Conservation (phyloP, 805 yeast species). For the Yamadazyma tumulicola region DNA sequence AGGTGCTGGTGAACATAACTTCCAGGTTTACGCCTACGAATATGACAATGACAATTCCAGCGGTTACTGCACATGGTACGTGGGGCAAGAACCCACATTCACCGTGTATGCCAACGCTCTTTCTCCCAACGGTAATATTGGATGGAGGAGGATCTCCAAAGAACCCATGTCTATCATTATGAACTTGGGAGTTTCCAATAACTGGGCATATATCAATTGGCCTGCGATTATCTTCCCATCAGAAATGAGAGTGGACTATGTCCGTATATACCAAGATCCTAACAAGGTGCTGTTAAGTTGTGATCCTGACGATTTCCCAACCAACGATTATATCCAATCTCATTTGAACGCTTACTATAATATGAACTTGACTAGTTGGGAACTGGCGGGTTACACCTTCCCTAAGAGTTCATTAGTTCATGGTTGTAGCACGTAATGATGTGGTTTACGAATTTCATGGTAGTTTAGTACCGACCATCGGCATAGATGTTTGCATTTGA, state of each 20-base stretch:
- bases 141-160: slow-evolving; percentile 73
- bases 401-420: slow-evolving; percentile 37
- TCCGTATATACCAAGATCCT: slow-evolving; percentile 86
- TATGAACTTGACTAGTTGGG: slow-evolving; percentile 72
- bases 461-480: too few relatives aligned
- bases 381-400: slow-evolving; percentile 57
- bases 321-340: slow-evolving; percentile 70
- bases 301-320: slow-evolving; percentile 85
- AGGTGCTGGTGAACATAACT: slow-evolving; percentile 50
- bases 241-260: slow-evolving; percentile 74
- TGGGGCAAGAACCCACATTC: slow-evolving; percentile 75
- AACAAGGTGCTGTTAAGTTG: slow-evolving; percentile 64
- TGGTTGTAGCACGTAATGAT: slow-evolving; percentile 12
- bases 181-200: slow-evolving; percentile 86
- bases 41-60: slow-evolving; percentile 56
- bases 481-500: too few relatives aligned
- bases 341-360: slow-evolving; percentile 71
- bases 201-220: slow-evolving; percentile 96
- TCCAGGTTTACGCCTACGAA: slow-evolving; percentile 77
- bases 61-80: slow-evolving; percentile 84
- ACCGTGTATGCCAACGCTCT: slow-evolving; percentile 72
- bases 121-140: slow-evolving; percentile 89
- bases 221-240: slow-evolving; percentile 73
- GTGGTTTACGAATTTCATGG: not conserved
- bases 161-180: slow-evolving; percentile 91